Conservation (phyloP, 306 rosid species). For the Vigna unguiculata region DNA sequence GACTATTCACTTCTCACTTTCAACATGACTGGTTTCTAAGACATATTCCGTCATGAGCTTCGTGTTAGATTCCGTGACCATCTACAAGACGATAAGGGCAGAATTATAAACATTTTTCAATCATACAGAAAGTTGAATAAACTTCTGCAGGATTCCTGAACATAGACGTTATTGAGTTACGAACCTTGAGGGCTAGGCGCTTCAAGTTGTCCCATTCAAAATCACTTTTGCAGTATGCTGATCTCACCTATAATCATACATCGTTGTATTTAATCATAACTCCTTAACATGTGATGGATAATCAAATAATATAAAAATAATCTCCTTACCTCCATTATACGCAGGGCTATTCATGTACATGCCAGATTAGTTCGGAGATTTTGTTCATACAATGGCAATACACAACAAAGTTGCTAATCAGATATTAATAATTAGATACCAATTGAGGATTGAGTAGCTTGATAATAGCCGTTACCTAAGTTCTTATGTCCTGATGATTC, state of each 20-base stretch:
- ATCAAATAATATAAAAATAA: constrained; percentile 15
- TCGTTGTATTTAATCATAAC: constrained; percentile 10
- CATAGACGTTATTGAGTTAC: neutral
- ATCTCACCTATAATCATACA: constrained; percentile 68
- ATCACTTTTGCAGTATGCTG: constrained; percentile 86
- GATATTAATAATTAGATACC: constrained; percentile 3
- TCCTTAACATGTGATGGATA: constrained; percentile 19
- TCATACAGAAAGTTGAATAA: constrained; percentile 13
- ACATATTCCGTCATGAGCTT: constrained; percentile 81
- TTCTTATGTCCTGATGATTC: constrained; percentile 87
- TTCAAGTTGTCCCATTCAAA: constrained; percentile 92
- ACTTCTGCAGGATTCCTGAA: constrained; percentile 2
- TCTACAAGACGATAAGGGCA: constrained; percentile 56
- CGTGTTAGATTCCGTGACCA: constrained; percentile 80
- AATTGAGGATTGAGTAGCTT: constrained; percentile 23
- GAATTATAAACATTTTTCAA: constrained; percentile 4
- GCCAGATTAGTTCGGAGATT: constrained; percentile 44
- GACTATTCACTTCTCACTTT: constrained; percentile 52
- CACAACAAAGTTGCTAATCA: constrained; percentile 17
- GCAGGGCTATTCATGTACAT: constrained; percentile 68
- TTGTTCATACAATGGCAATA: constrained; percentile 40
- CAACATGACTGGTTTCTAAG: constrained; percentile 66
- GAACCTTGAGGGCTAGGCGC: constrained; percentile 73
- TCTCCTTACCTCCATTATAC: constrained; percentile 81
- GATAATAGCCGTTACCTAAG: constrained; percentile 59